Evolutionary conservation across 2,329 filamentous ascomycete genomes (phyloP), one percentile per base, ranked within the genome.

Genomic region (Bimuria novae-zelandiae): DNA sequence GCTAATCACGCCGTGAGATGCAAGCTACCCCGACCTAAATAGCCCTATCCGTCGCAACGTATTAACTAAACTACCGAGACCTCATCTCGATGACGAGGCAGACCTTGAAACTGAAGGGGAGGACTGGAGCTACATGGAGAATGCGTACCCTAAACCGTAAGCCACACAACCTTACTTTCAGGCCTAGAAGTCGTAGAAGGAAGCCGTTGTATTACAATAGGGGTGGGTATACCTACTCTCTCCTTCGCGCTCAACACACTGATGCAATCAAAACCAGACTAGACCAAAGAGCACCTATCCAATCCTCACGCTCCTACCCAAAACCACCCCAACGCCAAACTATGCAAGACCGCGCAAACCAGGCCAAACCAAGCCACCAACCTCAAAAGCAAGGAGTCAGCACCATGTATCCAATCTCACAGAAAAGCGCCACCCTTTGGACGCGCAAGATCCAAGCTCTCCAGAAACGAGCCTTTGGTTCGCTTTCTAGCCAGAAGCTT

Each of bases 171-270:
- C n/a, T n/a, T n/a, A n/a, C n/a, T n/a, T n/a, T n/a, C n/a, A 27
- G 25, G 10, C 10, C 10, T 27, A 7, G 7, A 5, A 19, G 17
- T n/a, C 19, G 17, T 25, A 45, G 42, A 45, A 45, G 30, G 33
- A 14, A 36, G 23, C 16, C 17, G 12, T 47, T 19, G 44, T 47
- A 47, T 47, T 47, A 47, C 42, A 47, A 47, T 29, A 47, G 33
- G 43, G 44, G 44, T 47, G 43, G 44, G 44, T 47, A 47, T 39
- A 47, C 32, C 33, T 47, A 29, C 33, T 8, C 44, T 37, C 33
- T 22, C 22, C 27, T 21, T 23, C 22, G n/a, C 23, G 22, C 43
- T 25, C 33, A 47, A 29, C 27, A 32, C 21, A 30, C n/a, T 11
- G 19, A 21, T 25, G 21, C 10, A 17, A 46, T 36, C 32, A 19